Evolutionary conservation across 2,329 filamentous ascomycete species (phyloP), one percentile per base, ranked within the genome.

Genomic region (Orbilia javanica): DNA sequence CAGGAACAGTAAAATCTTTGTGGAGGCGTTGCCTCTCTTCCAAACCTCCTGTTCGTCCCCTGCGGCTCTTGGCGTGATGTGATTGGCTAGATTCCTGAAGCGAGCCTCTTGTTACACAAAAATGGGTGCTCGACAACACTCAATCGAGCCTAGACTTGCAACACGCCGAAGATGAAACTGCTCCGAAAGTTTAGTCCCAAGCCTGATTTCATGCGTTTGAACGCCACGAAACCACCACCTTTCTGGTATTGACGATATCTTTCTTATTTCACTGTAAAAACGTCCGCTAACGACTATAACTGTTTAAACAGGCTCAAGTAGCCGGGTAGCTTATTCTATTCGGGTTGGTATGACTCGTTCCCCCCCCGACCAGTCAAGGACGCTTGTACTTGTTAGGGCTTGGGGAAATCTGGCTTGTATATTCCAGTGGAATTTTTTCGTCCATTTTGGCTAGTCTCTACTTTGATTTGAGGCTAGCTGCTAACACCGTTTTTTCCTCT

Each of bases 171-270:
- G 34, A 25, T 60, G 55, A 60, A 60, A 60, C 34, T 20, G 42
- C 25, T 60, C 34, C 34, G 34, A 60, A 60, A n/a, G 55, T 57
- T 57, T 57, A 36, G 55, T 20, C 34, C n/a, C 55, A 25, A 15
- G 34, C 55, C 52, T 22, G 29, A 5, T 2, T 57, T 57, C 22
- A 57, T 57, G 52, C 52, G 22, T 22, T 4, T 29, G 15, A 31
- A 57, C 52, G 29, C 29, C 52, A 36, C 52, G 52, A 57, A 57
- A 57, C 52, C 1, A 29, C 29, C 29, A 18, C 52, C 18, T 57
- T 57, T 57, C 52, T 18, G 29, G 22, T 57, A 34, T 57, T 57
- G 52, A 36, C 3, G 15, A 22, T 22, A 57, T 20, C 8, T 57
- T 57, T 36, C 29, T 57, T 57, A 13, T 57, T 57, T 11, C 2